phyloP scores from a whole-genome alignment of 2,329 filamentous ascomycete genomes.

The Endocalyx cinctus region DNA sequence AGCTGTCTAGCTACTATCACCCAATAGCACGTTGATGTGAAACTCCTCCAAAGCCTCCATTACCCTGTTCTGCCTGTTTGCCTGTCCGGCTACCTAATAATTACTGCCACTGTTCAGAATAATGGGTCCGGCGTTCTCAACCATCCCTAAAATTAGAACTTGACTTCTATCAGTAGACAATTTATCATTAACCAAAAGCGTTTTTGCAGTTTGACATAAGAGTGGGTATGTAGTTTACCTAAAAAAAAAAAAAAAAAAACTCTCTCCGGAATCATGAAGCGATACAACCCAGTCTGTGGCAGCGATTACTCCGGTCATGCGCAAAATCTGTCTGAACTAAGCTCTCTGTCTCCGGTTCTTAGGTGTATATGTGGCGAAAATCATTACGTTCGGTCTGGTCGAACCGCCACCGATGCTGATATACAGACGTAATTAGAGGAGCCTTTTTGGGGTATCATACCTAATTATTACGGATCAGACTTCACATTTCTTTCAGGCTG shows the following conservation, averaged over 20 bases:
- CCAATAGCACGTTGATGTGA: conserved; percentile 32
- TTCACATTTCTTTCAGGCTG: neutral
- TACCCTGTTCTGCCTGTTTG: conserved; percentile 30
- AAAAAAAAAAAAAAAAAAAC: too few relatives aligned
- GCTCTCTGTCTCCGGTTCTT: conserved; percentile 39
- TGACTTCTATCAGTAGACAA: conserved; percentile 23
- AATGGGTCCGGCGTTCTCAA: conserved; percentile 37
- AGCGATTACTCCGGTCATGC: conserved; percentile 23
- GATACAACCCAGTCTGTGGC: conserved; percentile 35
- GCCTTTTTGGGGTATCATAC: conserved; percentile 29
- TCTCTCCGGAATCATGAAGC: conserved; percentile 27
- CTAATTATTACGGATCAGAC: too few relatives aligned
- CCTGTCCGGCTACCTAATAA: too few relatives aligned
- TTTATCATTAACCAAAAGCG: neutral
- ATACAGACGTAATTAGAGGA: conserved; percentile 30
- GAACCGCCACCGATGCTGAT: conserved; percentile 38
- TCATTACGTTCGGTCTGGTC: conserved; percentile 24
- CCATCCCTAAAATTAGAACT: conserved; percentile 33
- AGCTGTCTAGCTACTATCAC: conserved; percentile 34
- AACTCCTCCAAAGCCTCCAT: conserved; percentile 25
- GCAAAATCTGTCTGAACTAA: conserved; percentile 28
- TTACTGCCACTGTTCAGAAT: conserved; percentile 34
- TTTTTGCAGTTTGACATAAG: too few relatives aligned
- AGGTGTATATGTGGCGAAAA: conserved; percentile 34
- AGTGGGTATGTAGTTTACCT: conserved; percentile 26